These are phyloP conservation scores for Geotrichum klebahnii DNA, from an alignment of 1,139 yeast species.

Conservation along the genomic window DNA sequence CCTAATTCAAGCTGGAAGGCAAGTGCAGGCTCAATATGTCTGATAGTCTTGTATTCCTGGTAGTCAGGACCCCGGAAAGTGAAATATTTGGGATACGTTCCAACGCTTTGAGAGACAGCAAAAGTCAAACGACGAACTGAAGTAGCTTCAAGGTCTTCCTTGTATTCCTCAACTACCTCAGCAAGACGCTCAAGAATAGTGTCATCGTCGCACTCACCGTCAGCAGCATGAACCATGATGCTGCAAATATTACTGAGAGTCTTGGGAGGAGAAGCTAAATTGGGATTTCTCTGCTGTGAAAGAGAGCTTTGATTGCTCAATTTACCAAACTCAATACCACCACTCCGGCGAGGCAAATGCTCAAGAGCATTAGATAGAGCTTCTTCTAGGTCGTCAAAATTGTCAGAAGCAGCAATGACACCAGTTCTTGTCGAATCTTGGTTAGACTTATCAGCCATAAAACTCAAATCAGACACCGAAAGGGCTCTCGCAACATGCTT, in stretches of 20 bases:
- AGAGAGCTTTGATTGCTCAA: constrained; percentile 35
- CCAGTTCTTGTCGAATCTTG: constrained; percentile 74
- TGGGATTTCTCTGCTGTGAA: constrained; percentile 35
- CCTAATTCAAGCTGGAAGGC: constrained; percentile 96
- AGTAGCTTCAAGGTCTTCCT: constrained; percentile 63
- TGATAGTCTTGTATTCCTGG: constrained; percentile 72
- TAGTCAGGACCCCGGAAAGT: constrained; percentile 90
- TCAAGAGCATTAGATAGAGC: constrained; percentile 73
- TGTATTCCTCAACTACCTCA: constrained; percentile 64
- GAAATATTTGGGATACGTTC: constrained; percentile 89
- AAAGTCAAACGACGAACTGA: constrained; percentile 89
- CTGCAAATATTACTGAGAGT: constrained; percentile 72
- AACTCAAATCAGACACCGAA: constrained; percentile 87
- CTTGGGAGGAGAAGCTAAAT: constrained; percentile 37
- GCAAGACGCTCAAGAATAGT: constrained; percentile 60
- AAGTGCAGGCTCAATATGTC: constrained; percentile 97
- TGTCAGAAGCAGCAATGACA: constrained; percentile 75
- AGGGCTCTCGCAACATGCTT: constrained; percentile 62
- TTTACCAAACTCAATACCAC: constrained; percentile 32
- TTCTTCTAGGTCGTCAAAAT: constrained; percentile 87
- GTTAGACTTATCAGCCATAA: constrained; percentile 63
- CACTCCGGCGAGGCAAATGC: constrained; percentile 49
- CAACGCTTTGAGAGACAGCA: constrained; percentile 76
- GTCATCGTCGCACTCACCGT: constrained; percentile 68
- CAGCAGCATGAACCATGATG: constrained; percentile 62